Evolutionary conservation across 1,139 yeast species (phyloP).

Genomic region (Candida buenavistaensis): DNA sequence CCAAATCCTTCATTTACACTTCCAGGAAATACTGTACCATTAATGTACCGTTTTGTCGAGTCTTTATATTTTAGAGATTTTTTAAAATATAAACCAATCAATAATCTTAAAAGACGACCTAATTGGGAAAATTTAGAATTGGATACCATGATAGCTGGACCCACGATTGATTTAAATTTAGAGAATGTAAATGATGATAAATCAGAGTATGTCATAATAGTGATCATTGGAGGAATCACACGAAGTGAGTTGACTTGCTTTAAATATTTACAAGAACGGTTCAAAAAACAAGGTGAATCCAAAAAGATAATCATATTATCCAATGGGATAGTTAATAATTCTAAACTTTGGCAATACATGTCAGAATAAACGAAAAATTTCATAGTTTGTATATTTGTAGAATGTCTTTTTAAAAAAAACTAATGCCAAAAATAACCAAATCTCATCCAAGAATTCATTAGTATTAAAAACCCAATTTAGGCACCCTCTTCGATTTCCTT

Average conservation of each 20-base stretch:
- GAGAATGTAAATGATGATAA: constrained; percentile 28
- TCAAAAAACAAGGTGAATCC: constrained; percentile 28
- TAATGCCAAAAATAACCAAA: not conserved
- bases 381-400: constrained; percentile 4
- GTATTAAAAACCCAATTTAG: constrained; percentile 3
- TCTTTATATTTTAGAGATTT: constrained; percentile 51
- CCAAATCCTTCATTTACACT: constrained; percentile 51
- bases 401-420: constrained; percentile 2
- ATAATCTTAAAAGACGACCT: constrained; percentile 39
- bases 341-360: constrained; percentile 25
- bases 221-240: constrained; percentile 75
- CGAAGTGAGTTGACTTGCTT: constrained; percentile 73
- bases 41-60: constrained; percentile 49
- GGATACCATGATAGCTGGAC: constrained; percentile 41
- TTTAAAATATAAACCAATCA: constrained; percentile 41
- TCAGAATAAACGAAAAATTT: constrained; percentile 1
- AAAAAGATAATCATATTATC: constrained; percentile 54
- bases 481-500: constrained; percentile 64
- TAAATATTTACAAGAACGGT: constrained; percentile 49
- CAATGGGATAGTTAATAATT: constrained; percentile 55
- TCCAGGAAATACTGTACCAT: constrained; percentile 55
- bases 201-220: constrained; percentile 48
- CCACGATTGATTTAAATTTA: constrained; percentile 35
- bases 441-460: too few relatives aligned
- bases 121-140: constrained; percentile 46